Percentiles rank a stretch among this genome's conserved stretches.
phyloP scores from a whole-genome alignment of 805 yeast genomes.

The Candida insectorum region DNA sequence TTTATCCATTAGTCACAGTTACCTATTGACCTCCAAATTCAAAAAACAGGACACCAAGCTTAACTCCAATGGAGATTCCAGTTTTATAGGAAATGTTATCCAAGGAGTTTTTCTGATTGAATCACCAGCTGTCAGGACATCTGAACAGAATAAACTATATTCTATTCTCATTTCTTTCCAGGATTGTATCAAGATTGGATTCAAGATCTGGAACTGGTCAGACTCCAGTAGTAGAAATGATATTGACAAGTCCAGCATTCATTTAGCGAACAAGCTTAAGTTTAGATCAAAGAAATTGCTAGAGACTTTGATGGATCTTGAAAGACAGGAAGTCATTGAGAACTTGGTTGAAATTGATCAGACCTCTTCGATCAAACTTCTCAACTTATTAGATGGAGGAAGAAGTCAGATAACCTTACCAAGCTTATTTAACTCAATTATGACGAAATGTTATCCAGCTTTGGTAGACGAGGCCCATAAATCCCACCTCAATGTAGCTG shows the following conservation, averaged over 20 bases:
- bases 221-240: constrained; percentile 33
- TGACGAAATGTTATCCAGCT: constrained; percentile 41
- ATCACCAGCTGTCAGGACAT: constrained; percentile 49
- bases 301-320: constrained; percentile 61
- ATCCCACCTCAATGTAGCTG: constrained; percentile 46
- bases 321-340: constrained; percentile 72
- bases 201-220: constrained; percentile 68
- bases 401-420: constrained; percentile 74
- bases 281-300: constrained; percentile 64
- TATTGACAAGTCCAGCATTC: constrained; percentile 23
- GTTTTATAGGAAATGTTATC: constrained; percentile 61
- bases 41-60: constrained; percentile 14
- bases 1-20: constrained; percentile 56
- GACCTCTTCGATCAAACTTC: constrained; percentile 42
- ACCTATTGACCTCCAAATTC: constrained; percentile 36
- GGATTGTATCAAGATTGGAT: constrained; percentile 52
- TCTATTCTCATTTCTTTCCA: constrained; percentile 63
- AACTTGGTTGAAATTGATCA: constrained; percentile 46
- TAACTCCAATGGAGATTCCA: constrained; percentile 24
- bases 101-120: constrained; percentile 79
- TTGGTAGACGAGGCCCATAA: constrained; percentile 26
- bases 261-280: constrained; percentile 57
- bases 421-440: constrained; percentile 54
- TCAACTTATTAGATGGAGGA: constrained; percentile 84
- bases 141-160: constrained; percentile 51